Base-by-base conservation (phyloP, 129 eudicot species). In the Deinandra increscens region DNA sequence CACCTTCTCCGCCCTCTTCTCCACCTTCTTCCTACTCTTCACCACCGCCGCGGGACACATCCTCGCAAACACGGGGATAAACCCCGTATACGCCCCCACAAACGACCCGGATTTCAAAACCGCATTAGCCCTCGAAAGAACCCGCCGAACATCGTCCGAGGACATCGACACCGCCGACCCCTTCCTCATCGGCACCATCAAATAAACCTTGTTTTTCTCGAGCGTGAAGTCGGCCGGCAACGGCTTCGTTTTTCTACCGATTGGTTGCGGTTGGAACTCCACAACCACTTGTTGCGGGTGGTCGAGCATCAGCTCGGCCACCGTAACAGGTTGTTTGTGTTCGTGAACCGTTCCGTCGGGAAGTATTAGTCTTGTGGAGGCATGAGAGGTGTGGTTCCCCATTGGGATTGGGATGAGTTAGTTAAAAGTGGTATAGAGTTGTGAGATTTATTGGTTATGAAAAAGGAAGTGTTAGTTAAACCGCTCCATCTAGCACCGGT, bases 221-320 rank as follows among this genome's bases (percentile, higher is more conserved):
- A 92, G 87, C 66, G 42, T 69, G 44, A 69, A 67, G 50, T 92
- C 98, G 0, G 98, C 98, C 0, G 96, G 87, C 74, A 92, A 69
- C 0, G 98, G 91, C 0, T 68, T 66, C 1, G 84, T 84, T 69
- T 66, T 86, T 12, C 60, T 79, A 0, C 75, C 79, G 9, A 31
- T 4, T 0, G 81, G 13, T 26, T 26, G n/a, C n/a, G n/a, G n/a
- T 10, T 70, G 67, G 10, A 85, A 79, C 20, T 92, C 98, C 13
- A 88, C 88, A 20, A 92, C 98, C 34, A 72, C 76, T 64, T 86
- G 87, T 60, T 76, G 80, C 12, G 80, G 80, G 60, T 76, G 75
- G 6, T 92, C 98, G 13, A 92, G 36, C 98, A 92, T 92, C 43
- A 92, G 84, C 75, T 92, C 96, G 0, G 96, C 98, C 19, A 70